These are phyloP conservation scores for Xylaria sp. DNA, from an alignment of 2,329 filamentous ascomycete species.

Conservation along the genomic window DNA sequence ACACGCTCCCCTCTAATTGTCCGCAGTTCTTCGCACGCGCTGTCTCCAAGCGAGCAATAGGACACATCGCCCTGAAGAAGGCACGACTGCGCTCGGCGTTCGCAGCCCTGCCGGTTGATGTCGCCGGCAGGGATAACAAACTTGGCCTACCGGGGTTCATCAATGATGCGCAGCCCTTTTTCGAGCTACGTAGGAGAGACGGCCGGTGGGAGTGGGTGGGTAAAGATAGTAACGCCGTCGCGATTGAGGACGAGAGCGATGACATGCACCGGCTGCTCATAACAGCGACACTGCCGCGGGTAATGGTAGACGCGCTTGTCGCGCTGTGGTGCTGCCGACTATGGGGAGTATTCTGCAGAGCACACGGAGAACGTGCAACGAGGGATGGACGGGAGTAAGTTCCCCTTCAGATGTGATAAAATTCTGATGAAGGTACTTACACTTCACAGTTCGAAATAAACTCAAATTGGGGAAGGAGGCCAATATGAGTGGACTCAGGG, in stretches of 20 bases:
- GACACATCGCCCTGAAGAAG: conserved; percentile 33
- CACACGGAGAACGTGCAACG: neutral
- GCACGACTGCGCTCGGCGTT: conserved; percentile 23
- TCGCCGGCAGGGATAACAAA: conserved; percentile 12
- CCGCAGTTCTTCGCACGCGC: conserved; percentile 23
- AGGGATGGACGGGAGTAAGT: conserved; percentile 22
- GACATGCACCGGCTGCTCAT: conserved; percentile 27
- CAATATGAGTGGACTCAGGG: conserved; percentile 1
- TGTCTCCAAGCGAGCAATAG: conserved; percentile 24
- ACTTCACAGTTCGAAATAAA: conserved; percentile 21
- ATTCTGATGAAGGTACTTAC: conserved; percentile 10
- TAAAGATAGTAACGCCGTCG: conserved; percentile 14
- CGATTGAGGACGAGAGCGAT: conserved; percentile 28
- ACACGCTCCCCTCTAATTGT: conserved; percentile 16
- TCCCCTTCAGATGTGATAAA: neutral
- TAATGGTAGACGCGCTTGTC: conserved; percentile 27
- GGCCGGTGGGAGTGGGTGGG: conserved; percentile 27
- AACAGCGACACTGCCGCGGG: conserved; percentile 24
- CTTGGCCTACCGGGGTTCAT: conserved; percentile 5
- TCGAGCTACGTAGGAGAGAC: conserved; percentile 21
- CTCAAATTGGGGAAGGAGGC: conserved; percentile 16
- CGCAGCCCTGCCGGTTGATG: conserved; percentile 19
- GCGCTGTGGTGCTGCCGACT: conserved; percentile 31
- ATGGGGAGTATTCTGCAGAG: conserved; percentile 32
- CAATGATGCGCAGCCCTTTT: conserved; percentile 22